Base-by-base conservation (phyloP, 306 rosid species). In the Pyrus pyrifolia region DNA sequence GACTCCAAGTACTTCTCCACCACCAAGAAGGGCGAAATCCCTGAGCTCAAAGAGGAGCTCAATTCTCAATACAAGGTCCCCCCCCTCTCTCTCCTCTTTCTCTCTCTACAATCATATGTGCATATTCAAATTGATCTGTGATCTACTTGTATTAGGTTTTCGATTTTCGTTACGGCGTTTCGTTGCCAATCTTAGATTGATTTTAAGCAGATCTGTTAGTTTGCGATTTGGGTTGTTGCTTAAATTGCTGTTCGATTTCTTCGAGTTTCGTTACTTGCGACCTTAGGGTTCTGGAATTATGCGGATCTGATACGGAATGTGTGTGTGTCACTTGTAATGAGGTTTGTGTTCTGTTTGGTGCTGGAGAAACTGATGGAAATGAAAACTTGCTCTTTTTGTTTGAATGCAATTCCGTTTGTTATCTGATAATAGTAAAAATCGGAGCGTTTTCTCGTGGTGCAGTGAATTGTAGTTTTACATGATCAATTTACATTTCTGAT, bases 11-110 rank as follows among this genome's bases (percentile, higher is more conserved):
- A 96, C 83, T 96, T 96, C 82, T 96, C 99, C 67, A 96, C 99
- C 81, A 96, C 99, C 51, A 96, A 96, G 84, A 96, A 96, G 89
- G 99, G 99, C 19, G 99, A 96, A 86, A 96, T 96, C 79, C 99
- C 99, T 18, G 99, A 96, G 91, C 99, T 96, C 89, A 96, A 96
- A 66, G 99, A 96, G 82, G 99, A 96, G 93, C 99, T 96, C 78
- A 96, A 96, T 92, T 96, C 99, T 73, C 99, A 96, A 92, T 96
- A 96, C 90, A 95, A 95, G 99, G 99, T 91, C 42, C 11, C 75
- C 10, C 78, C 83, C 53, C 46, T 70, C 30, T 68, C 67, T 49
- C 21, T 23, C 23, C 58, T 15, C 29, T 71, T n/a, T 67, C 59
- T 67, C 14, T 42, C 3, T 72, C 1, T 68, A 8, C 38, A 11